phyloP scores from a whole-genome alignment of 2,329 filamentous ascomycete species.

The Aureobasidium vineae region DNA sequence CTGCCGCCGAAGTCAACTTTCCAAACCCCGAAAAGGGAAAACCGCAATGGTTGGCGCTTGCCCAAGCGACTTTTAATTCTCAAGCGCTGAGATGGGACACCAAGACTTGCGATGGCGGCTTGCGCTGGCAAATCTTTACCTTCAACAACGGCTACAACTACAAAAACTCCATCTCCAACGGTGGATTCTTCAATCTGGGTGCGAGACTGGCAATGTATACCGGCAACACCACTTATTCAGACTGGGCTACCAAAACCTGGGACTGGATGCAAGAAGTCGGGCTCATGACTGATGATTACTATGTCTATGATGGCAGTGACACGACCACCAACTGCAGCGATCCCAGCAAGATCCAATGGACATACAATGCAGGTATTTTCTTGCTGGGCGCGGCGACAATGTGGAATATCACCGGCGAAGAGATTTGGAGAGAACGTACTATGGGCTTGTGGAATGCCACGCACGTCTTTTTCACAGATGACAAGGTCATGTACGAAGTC shows the following conservation, averaged over 20 bases:
- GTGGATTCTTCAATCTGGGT: slow-evolving; percentile 77
- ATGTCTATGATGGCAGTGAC: slow-evolving; percentile 49
- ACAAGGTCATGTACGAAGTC: slow-evolving; percentile 62
- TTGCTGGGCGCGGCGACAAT: slow-evolving; percentile 57
- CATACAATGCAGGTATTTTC: slow-evolving; percentile 53
- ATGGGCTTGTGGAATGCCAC: slow-evolving; percentile 57
- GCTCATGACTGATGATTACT: slow-evolving; percentile 50
- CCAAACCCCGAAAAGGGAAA: slow-evolving; percentile 65
- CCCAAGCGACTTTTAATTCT: slow-evolving; percentile 76
- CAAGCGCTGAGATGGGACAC: slow-evolving; percentile 70
- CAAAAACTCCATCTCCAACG: slow-evolving; percentile 82
- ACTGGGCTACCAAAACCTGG: slow-evolving; percentile 56
- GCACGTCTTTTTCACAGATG: slow-evolving; percentile 55
- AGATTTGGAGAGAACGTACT: slow-evolving; percentile 40
- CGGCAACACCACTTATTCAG: slow-evolving; percentile 54
- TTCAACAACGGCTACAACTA: slow-evolving; percentile 77
- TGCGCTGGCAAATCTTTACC: slow-evolving; percentile 82
- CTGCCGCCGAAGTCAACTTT: slow-evolving; percentile 73
- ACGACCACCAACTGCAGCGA: slow-evolving; percentile 45
- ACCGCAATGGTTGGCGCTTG: slow-evolving; percentile 69
- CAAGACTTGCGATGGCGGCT: slow-evolving; percentile 65
- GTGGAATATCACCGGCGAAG: slow-evolving; percentile 54
- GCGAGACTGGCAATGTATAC: slow-evolving; percentile 49
- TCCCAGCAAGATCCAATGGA: slow-evolving; percentile 49
- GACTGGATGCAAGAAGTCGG: slow-evolving; percentile 47